Base-by-base conservation (phyloP, 176 grass and related monocot genomes). In the Avena insularis region DNA sequence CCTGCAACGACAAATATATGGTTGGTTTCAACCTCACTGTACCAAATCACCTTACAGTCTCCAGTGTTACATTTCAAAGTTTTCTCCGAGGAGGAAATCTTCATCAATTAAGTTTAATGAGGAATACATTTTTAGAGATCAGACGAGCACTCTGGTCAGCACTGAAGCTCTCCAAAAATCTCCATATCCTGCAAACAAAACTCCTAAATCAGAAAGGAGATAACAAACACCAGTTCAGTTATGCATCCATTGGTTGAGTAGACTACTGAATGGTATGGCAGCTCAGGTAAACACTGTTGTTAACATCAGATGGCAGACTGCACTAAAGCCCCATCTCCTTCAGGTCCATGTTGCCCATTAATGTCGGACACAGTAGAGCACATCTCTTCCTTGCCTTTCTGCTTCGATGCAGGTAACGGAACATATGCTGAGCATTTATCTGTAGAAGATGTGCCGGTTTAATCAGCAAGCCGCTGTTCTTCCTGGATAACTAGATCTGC, bases 111-210 rank as follows among this genome's bases (percentile, higher is more conserved):
- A 83, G 72, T 85, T 16, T 78, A 83, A 88, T 21, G 60, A 82
- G 48, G 48, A 90, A 86, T 79, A 90, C 70, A 88, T 87, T 90
- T 78, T 78, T 69, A 83, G 73, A 35, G n/a, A 90, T 82, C 83
- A 91, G 82, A 84, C 68, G 78, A 89, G 43, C 53, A 74, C 38
- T 79, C 58, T 27, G 6, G 58, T 65, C 6, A 56, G 50, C 25
- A 85, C 84, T 69, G 38, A 90, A 64, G 85, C 69, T 86, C 85
- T 87, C 78, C 88, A 85, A 66, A 85, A 78, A 85, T 87, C 90
- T 84, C 76, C 91, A 82, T 91, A 77, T 85, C 93, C 93, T 95
- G 93, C 93, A 95, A 95, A 84, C 84, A 92, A 87, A 95, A 92
- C 93, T 91, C 86, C 85, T 92, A 84, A 80, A 92, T 95, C 86